These are phyloP conservation scores for Hanseniaspora hatyaiensis DNA, from an alignment of 805 yeast species.

Conservation along the genomic window DNA sequence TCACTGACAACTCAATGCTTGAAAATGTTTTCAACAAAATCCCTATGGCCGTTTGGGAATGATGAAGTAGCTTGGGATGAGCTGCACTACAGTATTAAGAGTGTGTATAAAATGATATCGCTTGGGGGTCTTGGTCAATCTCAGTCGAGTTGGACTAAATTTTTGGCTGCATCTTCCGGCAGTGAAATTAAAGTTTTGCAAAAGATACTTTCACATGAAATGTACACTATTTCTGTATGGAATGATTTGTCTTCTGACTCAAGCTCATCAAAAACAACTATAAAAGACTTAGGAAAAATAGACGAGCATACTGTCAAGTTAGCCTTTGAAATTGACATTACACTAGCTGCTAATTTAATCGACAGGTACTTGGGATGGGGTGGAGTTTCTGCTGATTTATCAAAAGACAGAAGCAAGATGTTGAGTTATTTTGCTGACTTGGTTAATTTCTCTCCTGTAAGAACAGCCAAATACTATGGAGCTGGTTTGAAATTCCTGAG, in stretches of 20 bases:
- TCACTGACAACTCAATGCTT: conserved; percentile 54
- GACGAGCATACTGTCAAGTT: conserved; percentile 33
- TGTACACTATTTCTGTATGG: conserved; percentile 66
- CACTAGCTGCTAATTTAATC: conserved; percentile 58
- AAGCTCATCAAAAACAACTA: conserved; percentile 15
- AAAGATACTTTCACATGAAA: conserved; percentile 64
- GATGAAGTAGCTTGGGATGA: conserved; percentile 42
- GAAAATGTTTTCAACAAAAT: conserved; percentile 60
- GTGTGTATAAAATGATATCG: not conserved
- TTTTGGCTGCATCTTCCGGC: conserved; percentile 26
- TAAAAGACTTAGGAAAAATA: conserved; percentile 30
- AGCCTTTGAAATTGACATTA: conserved; percentile 60
- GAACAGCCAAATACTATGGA: conserved; percentile 8
- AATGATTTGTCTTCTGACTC: conserved; percentile 33
- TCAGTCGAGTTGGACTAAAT: conserved; percentile 1
- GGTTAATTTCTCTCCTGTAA: conserved; percentile 3
- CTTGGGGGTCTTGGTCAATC: not conserved
- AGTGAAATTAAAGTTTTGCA: conserved; percentile 44
- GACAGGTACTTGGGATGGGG: conserved; percentile 38
- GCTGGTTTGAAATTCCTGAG: conserved; percentile 3
- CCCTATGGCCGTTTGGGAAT: conserved; percentile 74
- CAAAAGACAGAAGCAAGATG: conserved; percentile 8
- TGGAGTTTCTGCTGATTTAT: conserved; percentile 6
- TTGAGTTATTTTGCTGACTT: not conserved
- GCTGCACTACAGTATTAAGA: not conserved